Conservation (phyloP, 129 eudicot species). For the Artemisia argyi region DNA sequence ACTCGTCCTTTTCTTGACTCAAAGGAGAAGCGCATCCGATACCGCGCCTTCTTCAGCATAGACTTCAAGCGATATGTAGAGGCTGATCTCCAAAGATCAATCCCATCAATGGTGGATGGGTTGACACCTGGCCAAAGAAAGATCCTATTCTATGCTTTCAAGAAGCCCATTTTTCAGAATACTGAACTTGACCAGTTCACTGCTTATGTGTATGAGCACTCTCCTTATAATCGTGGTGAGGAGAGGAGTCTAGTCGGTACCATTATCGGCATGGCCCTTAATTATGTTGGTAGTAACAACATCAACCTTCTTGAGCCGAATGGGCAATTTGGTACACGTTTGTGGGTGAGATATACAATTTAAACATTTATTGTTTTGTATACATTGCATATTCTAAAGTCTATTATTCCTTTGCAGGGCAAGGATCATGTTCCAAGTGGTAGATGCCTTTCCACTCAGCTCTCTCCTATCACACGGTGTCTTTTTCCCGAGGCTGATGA, state of each 20-base stretch:
- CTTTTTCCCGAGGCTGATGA: slow-evolving; percentile 49
- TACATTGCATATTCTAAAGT: neutral
- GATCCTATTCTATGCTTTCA: slow-evolving; percentile 66
- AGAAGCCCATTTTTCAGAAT: slow-evolving; percentile 40
- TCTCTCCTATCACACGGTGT: slow-evolving; percentile 47
- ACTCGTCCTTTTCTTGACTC: slow-evolving; percentile 42
- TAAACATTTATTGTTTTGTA: neutral
- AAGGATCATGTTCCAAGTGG: slow-evolving; percentile 69
- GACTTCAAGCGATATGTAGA: slow-evolving; percentile 58
- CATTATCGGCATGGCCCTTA: slow-evolving; percentile 78
- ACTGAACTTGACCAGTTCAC: slow-evolving; percentile 48
- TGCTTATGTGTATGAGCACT: slow-evolving; percentile 62
- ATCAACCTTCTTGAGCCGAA: slow-evolving; percentile 55
- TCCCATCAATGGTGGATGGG: slow-evolving; percentile 74
- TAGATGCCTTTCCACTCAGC: slow-evolving; percentile 55
- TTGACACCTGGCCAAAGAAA: slow-evolving; percentile 76
- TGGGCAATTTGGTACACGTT: slow-evolving; percentile 73
- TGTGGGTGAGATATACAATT: slow-evolving; percentile 36
- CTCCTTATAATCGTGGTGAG: slow-evolving; percentile 73
- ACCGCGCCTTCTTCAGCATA: slow-evolving; percentile 66
- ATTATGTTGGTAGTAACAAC: slow-evolving; percentile 69
- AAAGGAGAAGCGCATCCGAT: slow-evolving; percentile 43
- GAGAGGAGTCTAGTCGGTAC: slow-evolving; percentile 59
- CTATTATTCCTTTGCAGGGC: slow-evolving; percentile 41
- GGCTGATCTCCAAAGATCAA: slow-evolving; percentile 71